Evolutionary conservation across 768 basidiomycete species (phyloP).

Genomic region (Kwoniella heveanensis): DNA sequence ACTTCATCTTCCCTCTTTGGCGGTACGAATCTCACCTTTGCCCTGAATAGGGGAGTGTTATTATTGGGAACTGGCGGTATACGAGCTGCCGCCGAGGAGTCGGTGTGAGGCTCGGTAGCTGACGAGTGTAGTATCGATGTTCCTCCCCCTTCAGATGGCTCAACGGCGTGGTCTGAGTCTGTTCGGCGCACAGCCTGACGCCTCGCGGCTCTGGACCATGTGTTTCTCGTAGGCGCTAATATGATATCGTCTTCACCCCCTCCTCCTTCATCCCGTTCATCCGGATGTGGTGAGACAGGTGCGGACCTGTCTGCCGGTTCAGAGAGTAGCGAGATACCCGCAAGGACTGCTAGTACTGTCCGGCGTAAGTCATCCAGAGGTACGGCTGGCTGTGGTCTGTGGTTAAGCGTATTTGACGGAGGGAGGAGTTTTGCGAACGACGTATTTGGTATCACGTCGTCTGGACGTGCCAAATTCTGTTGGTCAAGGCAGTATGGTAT

Average conservation of each 20-base stretch:
- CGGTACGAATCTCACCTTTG: conserved; percentile 16
- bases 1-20: neutral
- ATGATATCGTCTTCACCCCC: neutral
- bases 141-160: conserved; percentile 1
- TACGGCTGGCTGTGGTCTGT: conserved; percentile 20
- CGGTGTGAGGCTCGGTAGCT: no score
- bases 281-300: neutral
- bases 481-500: neutral
- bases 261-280: neutral
- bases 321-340: conserved; percentile 7
- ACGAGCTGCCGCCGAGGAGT: no score
- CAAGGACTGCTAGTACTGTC: conserved; percentile 12
- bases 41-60: conserved; percentile 11
- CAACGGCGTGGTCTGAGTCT: neutral
- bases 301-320: neutral
- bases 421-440: conserved; percentile 36
- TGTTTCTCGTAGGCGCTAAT: conserved; percentile 31
- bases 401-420: conserved; percentile 22
- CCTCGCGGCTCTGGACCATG: conserved; percentile 46
- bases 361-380: conserved; percentile 15
- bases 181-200: conserved; percentile 7
- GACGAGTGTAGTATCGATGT: no score
- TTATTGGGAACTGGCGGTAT: neutral
- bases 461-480: conserved; percentile 30
- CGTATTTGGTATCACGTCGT: conserved; percentile 34